A percentile compares a stretch with the other conserved stretches of the same genome.
Evolutionary conservation across 2,329 filamentous ascomycete genomes (phyloP).

Genomic region (Corniculantispora saksenae): DNA sequence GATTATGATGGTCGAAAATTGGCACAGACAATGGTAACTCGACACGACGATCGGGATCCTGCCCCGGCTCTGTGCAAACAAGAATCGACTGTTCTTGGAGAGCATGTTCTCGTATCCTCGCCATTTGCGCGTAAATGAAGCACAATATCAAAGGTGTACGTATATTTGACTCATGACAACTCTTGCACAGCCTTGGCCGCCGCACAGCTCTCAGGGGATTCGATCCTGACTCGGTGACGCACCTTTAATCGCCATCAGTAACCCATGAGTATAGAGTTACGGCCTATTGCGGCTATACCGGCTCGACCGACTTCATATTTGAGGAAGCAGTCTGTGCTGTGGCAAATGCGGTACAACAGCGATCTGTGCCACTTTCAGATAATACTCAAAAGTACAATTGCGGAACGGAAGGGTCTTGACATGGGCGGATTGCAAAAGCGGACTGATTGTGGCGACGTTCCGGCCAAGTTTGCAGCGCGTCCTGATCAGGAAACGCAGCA

Average conservation of each 20-base stretch:
- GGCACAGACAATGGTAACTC: not conserved
- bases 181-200: not conserved
- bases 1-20: not conserved
- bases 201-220: not conserved
- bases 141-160: too few species aligned
- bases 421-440: not conserved
- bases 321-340: not conserved
- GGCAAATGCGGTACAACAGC: not conserved
- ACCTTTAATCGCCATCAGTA: not conserved
- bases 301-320: conserved; percentile 1
- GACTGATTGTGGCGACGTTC: not conserved
- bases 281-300: conserved; percentile 11
- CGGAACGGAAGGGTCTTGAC: not conserved
- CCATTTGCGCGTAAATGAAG: not conserved
- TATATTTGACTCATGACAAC: conserved; percentile 5
- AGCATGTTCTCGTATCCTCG: not conserved
- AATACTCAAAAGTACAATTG: not conserved
- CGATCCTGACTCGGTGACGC: conserved; percentile 3
- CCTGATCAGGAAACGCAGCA: not conserved
- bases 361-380: conserved; percentile 7
- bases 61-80: not conserved
- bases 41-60: not conserved
- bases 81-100: not conserved
- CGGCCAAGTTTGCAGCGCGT: not conserved
- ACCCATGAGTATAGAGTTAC: not conserved